Evolutionary conservation across 2,329 filamentous ascomycete species (phyloP).

Genomic region (Clonostachys chloroleuca): DNA sequence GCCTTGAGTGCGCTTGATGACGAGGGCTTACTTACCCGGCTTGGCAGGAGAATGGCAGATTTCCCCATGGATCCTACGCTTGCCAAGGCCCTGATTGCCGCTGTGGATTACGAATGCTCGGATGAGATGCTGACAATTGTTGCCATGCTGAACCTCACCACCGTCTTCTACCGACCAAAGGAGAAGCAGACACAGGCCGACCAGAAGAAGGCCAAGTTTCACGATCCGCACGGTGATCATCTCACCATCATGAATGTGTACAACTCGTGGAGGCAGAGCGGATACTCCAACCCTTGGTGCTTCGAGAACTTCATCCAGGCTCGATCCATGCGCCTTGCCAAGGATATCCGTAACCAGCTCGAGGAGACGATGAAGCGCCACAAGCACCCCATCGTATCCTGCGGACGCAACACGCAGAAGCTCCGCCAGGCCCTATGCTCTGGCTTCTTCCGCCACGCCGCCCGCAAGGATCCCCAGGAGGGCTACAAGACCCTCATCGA

Average conservation of each 20-base stretch:
- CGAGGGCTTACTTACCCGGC: constrained; percentile 85
- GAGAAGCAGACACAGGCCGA: constrained; percentile 96
- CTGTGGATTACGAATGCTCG: constrained; percentile 82
- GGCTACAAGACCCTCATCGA: constrained; percentile 98
- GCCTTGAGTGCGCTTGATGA: constrained; percentile 89
- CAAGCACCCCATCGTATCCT: constrained; percentile 75
- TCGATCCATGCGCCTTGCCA: constrained; percentile 79
- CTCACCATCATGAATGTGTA: constrained; percentile 94
- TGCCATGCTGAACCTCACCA: constrained; percentile 84
- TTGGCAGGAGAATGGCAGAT: constrained; percentile 96
- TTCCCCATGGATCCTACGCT: constrained; percentile 96
- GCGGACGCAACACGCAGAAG: constrained; percentile 80
- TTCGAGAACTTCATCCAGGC: constrained; percentile 98
- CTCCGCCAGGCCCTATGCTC: constrained; percentile 86
- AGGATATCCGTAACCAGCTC: constrained; percentile 89
- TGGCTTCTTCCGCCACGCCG: constrained; percentile 93
- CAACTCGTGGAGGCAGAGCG: constrained; percentile 88
- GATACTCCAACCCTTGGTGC: constrained; percentile 85
- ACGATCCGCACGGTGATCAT: constrained; percentile 92
- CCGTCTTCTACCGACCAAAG: constrained; percentile 91
- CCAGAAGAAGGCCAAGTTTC: constrained; percentile 96
- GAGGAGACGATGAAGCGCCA: constrained; percentile 93
- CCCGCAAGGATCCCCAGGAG: constrained; percentile 91
- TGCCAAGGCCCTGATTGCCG: constrained; percentile 84
- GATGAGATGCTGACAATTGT: constrained; percentile 95